Conservation (phyloP, 106 monocot genomes). For the Apostasia shenzhenica region DNA sequence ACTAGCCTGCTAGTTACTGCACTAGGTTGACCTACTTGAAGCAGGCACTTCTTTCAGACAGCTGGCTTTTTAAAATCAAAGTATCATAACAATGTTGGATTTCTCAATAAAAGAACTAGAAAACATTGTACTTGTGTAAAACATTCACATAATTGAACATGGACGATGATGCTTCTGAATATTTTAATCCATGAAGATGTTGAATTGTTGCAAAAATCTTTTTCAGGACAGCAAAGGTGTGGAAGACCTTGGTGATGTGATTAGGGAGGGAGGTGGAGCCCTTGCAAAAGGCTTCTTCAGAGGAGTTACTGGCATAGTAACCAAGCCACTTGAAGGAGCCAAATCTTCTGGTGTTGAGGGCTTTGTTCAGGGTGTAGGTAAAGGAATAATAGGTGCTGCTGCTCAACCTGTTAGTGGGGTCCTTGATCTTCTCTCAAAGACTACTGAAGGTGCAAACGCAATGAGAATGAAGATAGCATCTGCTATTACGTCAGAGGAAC, state of each 20-base stretch:
- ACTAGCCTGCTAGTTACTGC: no score
- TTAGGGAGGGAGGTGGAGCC: constrained; percentile 93
- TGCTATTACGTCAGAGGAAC: constrained; percentile 92
- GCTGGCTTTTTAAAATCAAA: no score
- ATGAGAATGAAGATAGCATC: constrained; percentile 95
- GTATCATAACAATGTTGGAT: no score
- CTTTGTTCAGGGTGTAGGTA: constrained; percentile 94
- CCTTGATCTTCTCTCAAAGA: constrained; percentile 94
- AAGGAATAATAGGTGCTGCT: constrained; percentile 94
- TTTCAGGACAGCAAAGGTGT: constrained; percentile 91
- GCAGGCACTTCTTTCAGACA: no score
- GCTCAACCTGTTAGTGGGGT: constrained; percentile 97
- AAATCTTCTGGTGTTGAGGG: constrained; percentile 96
- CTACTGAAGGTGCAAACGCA: constrained; percentile 98
- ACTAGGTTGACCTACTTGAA: no score
- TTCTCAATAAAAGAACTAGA: no score
- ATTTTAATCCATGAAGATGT: not conserved
- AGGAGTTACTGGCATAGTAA: constrained; percentile 91
- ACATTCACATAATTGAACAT: no score
- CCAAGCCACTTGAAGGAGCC: constrained; percentile 96
- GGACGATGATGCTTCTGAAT: not conserved
- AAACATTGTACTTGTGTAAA: no score
- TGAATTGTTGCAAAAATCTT: constrained; percentile 3
- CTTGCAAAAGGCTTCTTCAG: constrained; percentile 90
- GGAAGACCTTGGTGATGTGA: constrained; percentile 91